Evolutionary conservation across 208 protist genomes (phyloP).

Genomic region (Trypanosomatidae sp.): DNA sequence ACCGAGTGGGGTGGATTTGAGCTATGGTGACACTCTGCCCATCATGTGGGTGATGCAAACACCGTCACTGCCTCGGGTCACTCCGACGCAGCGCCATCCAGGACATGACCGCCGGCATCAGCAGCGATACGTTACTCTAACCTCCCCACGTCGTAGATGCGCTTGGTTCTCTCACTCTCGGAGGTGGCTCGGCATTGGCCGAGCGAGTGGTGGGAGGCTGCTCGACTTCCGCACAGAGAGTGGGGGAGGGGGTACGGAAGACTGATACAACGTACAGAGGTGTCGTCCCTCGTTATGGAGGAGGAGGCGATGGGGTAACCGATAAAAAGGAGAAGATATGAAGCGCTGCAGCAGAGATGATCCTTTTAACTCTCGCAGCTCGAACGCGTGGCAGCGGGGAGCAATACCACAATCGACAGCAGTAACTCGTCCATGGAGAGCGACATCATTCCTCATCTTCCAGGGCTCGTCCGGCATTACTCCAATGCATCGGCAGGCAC

Average conservation of each 20-base stretch:
- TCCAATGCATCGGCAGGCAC: background rate
- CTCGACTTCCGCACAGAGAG: background rate
- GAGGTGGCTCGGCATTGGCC: background rate
- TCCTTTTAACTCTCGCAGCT: background rate
- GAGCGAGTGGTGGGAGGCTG: background rate
- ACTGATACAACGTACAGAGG: background rate
- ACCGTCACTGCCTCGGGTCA: background rate
- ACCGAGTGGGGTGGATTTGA: background rate
- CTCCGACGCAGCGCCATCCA: background rate
- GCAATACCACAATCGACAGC: background rate
- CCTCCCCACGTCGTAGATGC: background rate
- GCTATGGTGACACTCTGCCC: background rate
- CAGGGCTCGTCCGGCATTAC: background rate
- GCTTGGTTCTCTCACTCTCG: background rate
- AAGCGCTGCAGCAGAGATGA: background rate
- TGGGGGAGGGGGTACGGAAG: background rate
- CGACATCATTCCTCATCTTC: background rate
- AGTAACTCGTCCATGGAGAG: background rate
- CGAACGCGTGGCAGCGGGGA: background rate
- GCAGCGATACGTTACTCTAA: background rate
- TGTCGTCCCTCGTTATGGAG: background rate
- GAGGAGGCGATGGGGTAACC: background rate
- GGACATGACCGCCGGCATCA: background rate
- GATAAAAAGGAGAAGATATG: background rate
- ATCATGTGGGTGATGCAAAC: background rate